These are phyloP conservation scores for Solanum hybrid DNA, from an alignment of 305 asterid genomes.

Conservation along the genomic window DNA sequence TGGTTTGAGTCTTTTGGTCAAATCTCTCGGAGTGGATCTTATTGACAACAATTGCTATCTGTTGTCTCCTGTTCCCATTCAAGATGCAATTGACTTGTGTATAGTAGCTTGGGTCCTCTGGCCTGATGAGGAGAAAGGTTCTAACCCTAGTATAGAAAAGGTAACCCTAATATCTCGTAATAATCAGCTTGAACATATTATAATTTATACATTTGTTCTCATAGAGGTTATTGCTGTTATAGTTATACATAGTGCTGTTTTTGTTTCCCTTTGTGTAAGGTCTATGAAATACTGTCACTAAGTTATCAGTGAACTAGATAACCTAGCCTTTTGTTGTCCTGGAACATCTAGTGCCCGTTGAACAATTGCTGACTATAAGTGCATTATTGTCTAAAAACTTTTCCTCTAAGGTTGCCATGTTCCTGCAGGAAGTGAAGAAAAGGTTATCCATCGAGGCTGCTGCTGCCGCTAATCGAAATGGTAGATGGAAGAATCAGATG, in stretches of 20 bases:
- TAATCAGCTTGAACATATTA: not conserved
- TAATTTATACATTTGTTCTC: not conserved
- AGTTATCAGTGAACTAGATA: not conserved
- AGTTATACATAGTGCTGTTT: not conserved
- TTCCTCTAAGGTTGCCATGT: constrained; percentile 14
- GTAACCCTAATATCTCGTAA: constrained; percentile 23
- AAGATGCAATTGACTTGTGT: constrained; percentile 59
- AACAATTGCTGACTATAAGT: not conserved
- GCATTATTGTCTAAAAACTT: not conserved
- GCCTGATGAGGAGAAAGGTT: constrained; percentile 92
- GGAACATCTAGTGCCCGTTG: not conserved
- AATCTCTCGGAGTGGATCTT: constrained; percentile 62
- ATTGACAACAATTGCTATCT: constrained; percentile 47
- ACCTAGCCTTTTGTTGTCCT: not conserved
- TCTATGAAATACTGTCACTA: not conserved
- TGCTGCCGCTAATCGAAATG: constrained; percentile 69
- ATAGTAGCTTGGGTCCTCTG: constrained; percentile 86
- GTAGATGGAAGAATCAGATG: constrained; percentile 97
- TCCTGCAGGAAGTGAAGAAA: constrained; percentile 76
- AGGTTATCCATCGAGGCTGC: constrained; percentile 85
- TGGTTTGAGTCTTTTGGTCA: constrained; percentile 43
- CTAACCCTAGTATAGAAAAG: constrained; percentile 82
- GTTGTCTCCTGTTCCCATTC: constrained; percentile 47
- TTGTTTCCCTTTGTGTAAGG: not conserved
- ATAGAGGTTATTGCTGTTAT: not conserved